phyloP scores from a whole-genome alignment of 2,329 filamentous ascomycete species.

The Colletotrichum lindemuthianum region DNA sequence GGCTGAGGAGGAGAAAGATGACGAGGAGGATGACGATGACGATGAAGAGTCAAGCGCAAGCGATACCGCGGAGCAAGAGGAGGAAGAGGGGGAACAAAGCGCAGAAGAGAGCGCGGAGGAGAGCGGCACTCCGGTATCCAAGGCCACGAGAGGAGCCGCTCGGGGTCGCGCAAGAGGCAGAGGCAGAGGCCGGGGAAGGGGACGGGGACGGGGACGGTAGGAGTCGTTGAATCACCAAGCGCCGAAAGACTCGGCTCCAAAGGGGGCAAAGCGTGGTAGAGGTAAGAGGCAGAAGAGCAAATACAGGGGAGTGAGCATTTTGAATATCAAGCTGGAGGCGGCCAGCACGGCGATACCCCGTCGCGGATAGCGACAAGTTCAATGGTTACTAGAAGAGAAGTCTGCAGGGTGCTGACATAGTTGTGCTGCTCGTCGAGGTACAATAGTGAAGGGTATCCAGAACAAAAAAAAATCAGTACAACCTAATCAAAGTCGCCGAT shows the following conservation, averaged over 20 bases:
- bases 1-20: slow-evolving; percentile 37
- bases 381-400: background rate
- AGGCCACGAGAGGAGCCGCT: slow-evolving; percentile 47
- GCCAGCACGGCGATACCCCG: slow-evolving; percentile 18
- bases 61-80: slow-evolving; percentile 9
- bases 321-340: too few relatives aligned
- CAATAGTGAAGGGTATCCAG: slow-evolving; percentile 25
- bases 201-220: slow-evolving; percentile 28
- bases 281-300: too few relatives aligned
- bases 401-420: background rate
- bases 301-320: too few relatives aligned
- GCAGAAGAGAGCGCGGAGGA: slow-evolving; percentile 49
- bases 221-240: background rate
- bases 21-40: slow-evolving; percentile 36
- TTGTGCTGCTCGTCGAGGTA: background rate
- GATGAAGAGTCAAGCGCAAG: slow-evolving; percentile 45
- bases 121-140: slow-evolving; percentile 51
- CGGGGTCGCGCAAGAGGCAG: slow-evolving; percentile 49
- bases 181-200: slow-evolving; percentile 39
- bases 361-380: slow-evolving; percentile 18
- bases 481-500: background rate
- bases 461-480: slow-evolving; percentile 3
- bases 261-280: too few relatives aligned
- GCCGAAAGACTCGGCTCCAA: too few relatives aligned
- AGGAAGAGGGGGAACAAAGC: slow-evolving; percentile 34